Base-by-base conservation (phyloP, 139 green algal genomes). In the Edaphochlamys debaryana region DNA sequence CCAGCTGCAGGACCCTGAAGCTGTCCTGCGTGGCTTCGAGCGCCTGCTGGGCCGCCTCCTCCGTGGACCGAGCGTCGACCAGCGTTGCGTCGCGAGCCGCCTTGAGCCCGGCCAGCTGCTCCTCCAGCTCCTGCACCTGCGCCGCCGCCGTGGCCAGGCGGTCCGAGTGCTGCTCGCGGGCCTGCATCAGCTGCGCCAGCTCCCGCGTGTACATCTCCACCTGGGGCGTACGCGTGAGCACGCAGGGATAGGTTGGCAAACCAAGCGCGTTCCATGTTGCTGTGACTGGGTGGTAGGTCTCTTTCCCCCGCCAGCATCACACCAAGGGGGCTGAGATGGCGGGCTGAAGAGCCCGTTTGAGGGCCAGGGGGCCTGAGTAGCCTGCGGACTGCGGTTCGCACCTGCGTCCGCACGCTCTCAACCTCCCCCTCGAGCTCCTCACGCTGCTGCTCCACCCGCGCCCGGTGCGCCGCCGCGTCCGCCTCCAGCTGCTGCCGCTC, bases 1-100 rank as follows among this genome's bases (percentile, higher is more conserved):
- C 76, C 76, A 62, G 32, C 25, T 73, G 76, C 62, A 82, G 45
- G 0, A 73, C 2, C 45, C n/a, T 52, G 76, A 82, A 73, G 76
- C 63, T 82, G 0, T 27, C 48, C 50, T 84, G 66, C 34, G 78
- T 84, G 40, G 73, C 52, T 19, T 29, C 52, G 0, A 79, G 54
- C 40, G 67, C 79, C 67, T 78, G 60, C 52, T 74, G 52, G 6
- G 67, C 79, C 25, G 79, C 67, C 5, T 67, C 34, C 79, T 85
- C 79, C 13, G 79, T 64, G 22, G 38, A 2, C 19, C 79, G 79
- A 7, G 79, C 79, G 40, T 85, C 79, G 13, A 79, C 79, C n/a
- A 85, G 56, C 19, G 79, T 68, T 11, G 23, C 56, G 20, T 38
- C 30, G 6, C 50, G 79, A 8, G 68, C 67, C 4, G 69, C 79